Evolutionary conservation across 1,284 basidiomycete species (phyloP).

Genomic region (Irpex sp.): DNA sequence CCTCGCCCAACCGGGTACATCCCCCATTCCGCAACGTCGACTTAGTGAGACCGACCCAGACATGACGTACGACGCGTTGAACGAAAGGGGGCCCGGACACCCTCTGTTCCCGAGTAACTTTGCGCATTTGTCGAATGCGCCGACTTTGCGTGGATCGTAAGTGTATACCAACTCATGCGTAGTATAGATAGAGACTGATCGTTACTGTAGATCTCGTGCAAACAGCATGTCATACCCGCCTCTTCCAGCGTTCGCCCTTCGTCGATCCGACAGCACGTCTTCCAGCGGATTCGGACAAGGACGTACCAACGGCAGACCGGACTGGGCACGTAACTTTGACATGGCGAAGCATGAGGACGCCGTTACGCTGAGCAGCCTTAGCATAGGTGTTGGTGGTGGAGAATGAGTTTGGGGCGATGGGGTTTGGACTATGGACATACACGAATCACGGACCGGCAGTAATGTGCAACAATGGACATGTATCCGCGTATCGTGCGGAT

Average conservation of each 20-base stretch:
- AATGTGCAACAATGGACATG: background rate
- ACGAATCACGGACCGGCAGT: background rate
- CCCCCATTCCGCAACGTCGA: slow-evolving; percentile 2
- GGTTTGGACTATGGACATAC: background rate
- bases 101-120: slow-evolving; percentile 63
- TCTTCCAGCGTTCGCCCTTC: slow-evolving; percentile 17
- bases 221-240: slow-evolving; percentile 28
- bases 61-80: slow-evolving; percentile 28
- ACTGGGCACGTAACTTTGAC: slow-evolving; percentile 34
- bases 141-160: slow-evolving; percentile 56
- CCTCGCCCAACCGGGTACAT: background rate
- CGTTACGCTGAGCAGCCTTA: slow-evolving; percentile 28
- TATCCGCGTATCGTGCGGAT: background rate
- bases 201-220: slow-evolving; percentile 16
- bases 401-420: background rate
- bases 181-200: too few species aligned
- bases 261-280: slow-evolving; percentile 11
- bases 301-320: slow-evolving; percentile 19
- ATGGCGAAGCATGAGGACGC: slow-evolving; percentile 32
- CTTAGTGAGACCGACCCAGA: slow-evolving; percentile 14
- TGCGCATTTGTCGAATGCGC: slow-evolving; percentile 52
- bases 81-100: slow-evolving; percentile 55
- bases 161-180: too few species aligned
- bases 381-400: slow-evolving; percentile 4
- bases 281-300: background rate